Percentiles rank a stretch among this genome's conserved stretches.
phyloP scores from a whole-genome alignment of 2,329 filamentous ascomycete genomes.

The Trichoderma asperellum region DNA sequence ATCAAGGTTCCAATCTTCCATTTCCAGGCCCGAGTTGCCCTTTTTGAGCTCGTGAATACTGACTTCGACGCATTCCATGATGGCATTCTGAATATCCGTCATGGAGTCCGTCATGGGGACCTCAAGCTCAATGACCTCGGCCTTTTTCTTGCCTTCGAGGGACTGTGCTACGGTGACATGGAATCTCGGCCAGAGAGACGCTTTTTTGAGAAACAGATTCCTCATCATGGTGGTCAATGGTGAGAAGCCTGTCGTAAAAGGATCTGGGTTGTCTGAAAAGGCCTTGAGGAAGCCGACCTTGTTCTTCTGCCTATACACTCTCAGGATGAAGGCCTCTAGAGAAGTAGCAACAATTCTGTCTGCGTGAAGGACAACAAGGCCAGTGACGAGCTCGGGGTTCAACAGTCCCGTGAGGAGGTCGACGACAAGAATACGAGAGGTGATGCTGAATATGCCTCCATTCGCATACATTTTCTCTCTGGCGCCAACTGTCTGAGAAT shows the following conservation, averaged over 20 bases:
- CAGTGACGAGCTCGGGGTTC: constrained; percentile 82
- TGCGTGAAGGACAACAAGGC: constrained; percentile 84
- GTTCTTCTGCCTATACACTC: constrained; percentile 93
- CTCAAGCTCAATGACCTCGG: constrained; percentile 95
- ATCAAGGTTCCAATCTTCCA: constrained; percentile 96
- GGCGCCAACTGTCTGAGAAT: constrained; percentile 82
- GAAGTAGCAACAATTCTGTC: constrained; percentile 86
- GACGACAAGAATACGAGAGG: constrained; percentile 91
- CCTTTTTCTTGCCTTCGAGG: constrained; percentile 88
- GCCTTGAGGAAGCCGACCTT: constrained; percentile 93
- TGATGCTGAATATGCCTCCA: constrained; percentile 94
- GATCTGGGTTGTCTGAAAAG: constrained; percentile 91
- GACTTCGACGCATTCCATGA: constrained; percentile 94
- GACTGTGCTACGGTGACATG: constrained; percentile 88
- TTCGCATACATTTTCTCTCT: constrained; percentile 89
- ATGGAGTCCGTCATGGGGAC: constrained; percentile 95
- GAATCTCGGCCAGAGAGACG: constrained; percentile 90
- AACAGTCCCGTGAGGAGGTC: constrained; percentile 86
- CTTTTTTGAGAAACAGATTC: constrained; percentile 84
- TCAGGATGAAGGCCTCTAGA: constrained; percentile 90
- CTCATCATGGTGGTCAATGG: constrained; percentile 89
- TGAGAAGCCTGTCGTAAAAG: constrained; percentile 85
- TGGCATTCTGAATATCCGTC: constrained; percentile 89
- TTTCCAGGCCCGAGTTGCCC: constrained; percentile 83
- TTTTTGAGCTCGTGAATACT: constrained; percentile 95